phyloP scores from a whole-genome alignment of 768 basidiomycete genomes.

The Xanthoconium stramineum region DNA sequence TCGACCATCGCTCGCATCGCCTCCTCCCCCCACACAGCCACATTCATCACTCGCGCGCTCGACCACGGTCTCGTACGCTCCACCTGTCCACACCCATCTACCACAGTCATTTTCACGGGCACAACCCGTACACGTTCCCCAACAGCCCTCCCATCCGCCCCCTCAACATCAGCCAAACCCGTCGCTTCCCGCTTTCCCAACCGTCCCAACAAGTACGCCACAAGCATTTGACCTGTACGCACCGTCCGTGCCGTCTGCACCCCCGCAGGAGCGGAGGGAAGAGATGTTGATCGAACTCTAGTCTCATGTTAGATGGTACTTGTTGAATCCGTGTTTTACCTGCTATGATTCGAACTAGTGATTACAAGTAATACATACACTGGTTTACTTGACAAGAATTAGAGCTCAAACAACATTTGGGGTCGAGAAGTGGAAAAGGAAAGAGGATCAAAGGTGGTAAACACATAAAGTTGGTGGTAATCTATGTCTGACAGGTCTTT shows the following conservation, averaged over 20 bases:
- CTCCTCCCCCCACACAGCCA: constrained; percentile 8
- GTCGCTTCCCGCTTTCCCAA: constrained; percentile 59
- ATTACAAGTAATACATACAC: not conserved
- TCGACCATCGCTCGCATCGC: constrained; percentile 15
- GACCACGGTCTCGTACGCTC: constrained; percentile 20
- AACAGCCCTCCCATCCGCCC: constrained; percentile 9
- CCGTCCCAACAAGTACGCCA: constrained; percentile 57
- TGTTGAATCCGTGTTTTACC: not conserved
- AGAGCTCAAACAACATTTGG: not conserved
- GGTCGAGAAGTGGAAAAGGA: constrained; percentile 1
- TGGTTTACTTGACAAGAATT: too few species aligned
- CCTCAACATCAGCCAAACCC: constrained; percentile 19
- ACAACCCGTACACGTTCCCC: constrained; percentile 1
- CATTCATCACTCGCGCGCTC: constrained; percentile 24
- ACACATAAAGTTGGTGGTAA: constrained; percentile 19
- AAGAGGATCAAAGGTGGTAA: constrained; percentile 8
- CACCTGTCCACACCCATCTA: not conserved
- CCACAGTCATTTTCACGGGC: constrained; percentile 7
- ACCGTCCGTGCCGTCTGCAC: constrained; percentile 43
- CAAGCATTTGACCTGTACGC: constrained; percentile 51
- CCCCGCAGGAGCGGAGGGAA: constrained; percentile 63
- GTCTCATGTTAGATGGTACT: not conserved
- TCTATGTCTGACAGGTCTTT: constrained; percentile 19
- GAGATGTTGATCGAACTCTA: constrained; percentile 45
- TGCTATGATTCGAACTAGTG: too few species aligned